Evolutionary conservation across 2,329 filamentous ascomycete species (phyloP), one percentile per base, ranked within the genome.

Genomic region (Hypomyces rosellus): DNA sequence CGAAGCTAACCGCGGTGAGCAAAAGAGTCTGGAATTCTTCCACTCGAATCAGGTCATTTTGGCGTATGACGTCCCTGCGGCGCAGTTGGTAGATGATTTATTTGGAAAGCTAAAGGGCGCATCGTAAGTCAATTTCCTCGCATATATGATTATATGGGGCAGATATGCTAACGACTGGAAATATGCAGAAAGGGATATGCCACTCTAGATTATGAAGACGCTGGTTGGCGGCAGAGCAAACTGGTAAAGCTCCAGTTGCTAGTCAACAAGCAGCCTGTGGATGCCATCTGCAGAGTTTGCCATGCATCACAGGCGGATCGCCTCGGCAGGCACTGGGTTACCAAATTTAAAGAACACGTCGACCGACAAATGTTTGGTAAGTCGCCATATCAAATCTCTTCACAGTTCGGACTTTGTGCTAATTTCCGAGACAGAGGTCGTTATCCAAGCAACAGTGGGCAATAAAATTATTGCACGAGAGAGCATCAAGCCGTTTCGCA

Each of bases 301-400:
- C 93, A 99, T 61, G 72, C 76, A 36, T 89, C 85, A 12, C 90
- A 96, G 67, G 82, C 85, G 0, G 86, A 92, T 30, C 78, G 88
- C 15, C 74, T 96, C 5, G 93, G 90, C 4, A 79, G 89, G 44
- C 77, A 84, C 50, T 99, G 93, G 93, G 92, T 96, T 5, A 84
- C 81, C 38, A 96, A 95, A 68, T 97, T 99, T 76, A 97, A 96
- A 64, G 85, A 96, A 67, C 92, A 97, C 61, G 92, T 99, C 16
- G 88, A 96, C 62, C 77, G 93, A 15, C 93, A 99, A 68, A 93
- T 97, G 84, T 99, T 96, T 65, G 74, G 74, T 75, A 57, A 47
- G 70, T 57, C 51, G 15, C 16, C 0, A 25, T 14, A 42, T 22
- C 13, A 6, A 8, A 12, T 13, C 40, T 6, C 18, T 25, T 42